Evolutionary conservation across 2,329 filamentous ascomycete species (phyloP), one percentile per base, ranked within the genome.

Genomic region (Myriosclerotinia curreyana): DNA sequence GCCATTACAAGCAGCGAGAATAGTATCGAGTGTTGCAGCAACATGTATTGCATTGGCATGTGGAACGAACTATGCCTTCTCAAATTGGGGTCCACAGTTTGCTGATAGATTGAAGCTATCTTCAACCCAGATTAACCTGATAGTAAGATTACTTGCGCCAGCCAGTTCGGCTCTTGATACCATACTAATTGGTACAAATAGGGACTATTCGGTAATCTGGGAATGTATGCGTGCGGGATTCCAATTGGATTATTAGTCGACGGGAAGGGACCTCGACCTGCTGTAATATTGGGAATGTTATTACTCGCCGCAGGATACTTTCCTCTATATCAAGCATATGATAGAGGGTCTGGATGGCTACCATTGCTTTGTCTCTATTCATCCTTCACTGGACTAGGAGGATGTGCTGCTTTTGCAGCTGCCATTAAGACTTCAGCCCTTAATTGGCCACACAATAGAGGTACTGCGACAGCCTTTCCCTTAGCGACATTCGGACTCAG

Each of bases 1-100:
- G 42, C 76, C 80, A 56, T 78, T 85, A 69, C 80, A 83, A 68
- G 84, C 81, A 72, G 87, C 86, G 67, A 89, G 93, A 70, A 81
- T 96, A 62, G 78, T 95, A 64, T 93, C 94, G 69, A 94, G 93
- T 71, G 80, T 93, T 65, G 92, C 93, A 58, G 92, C 92, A 36
- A 96, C 92, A 20, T 76, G 86, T 68, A 92, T 97, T 67, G 87
- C 93, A 20, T 81, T 98, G 65, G 92, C 93, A 66, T 96, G 93
- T 76, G 95, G 95, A 66, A 96, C 93, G 68, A 97, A 97, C 77
- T 98, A 99, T 85, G 94, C 93, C 74, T 99, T 97, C 78, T 97
- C 92, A 63, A 94, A 94, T 77, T 99, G 95, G 93, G 92, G 91
- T 17, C 95, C 95, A 25, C 93, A 97, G 77, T 97, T 97, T 74